phyloP scores from a whole-genome alignment of 139 green algal genomes.

The Chlamydomonas schloesseri region DNA sequence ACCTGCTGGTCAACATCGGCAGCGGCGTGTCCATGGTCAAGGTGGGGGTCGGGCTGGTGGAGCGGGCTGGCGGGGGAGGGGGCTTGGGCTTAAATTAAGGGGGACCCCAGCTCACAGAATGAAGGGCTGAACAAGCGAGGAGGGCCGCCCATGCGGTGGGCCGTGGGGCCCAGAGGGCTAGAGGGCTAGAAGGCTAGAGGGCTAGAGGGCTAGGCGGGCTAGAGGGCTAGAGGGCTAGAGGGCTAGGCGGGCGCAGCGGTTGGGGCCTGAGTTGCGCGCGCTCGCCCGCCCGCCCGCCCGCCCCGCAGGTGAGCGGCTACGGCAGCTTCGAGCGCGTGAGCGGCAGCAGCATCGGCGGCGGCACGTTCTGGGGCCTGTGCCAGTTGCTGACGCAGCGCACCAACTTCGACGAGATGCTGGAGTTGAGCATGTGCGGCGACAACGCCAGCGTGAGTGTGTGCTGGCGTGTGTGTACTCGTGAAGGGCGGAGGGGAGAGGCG shows the following conservation, averaged over 20 bases:
- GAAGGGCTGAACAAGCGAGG: too few relatives aligned
- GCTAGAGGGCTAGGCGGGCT: too few relatives aligned
- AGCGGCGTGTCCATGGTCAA: constrained; percentile 96
- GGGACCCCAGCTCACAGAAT: too few relatives aligned
- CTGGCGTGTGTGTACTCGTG: not conserved
- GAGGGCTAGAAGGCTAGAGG: too few relatives aligned
- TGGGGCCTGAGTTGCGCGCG: too few relatives aligned
- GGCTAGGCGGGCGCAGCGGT: too few relatives aligned
- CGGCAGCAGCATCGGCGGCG: constrained; percentile 96
- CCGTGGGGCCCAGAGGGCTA: too few relatives aligned
- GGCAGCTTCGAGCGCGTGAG: constrained; percentile 86
- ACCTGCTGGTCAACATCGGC: constrained; percentile 99
- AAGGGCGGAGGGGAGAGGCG: not conserved
- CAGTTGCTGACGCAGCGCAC: constrained; percentile 77
- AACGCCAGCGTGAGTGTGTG: constrained; percentile 76
- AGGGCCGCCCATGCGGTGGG: too few relatives aligned
- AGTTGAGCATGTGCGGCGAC: constrained; percentile 89
- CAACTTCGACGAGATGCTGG: constrained; percentile 98
- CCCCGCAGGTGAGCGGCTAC: constrained; percentile 52
- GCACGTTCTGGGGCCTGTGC: constrained; percentile 98
- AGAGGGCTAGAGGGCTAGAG: too few relatives aligned
- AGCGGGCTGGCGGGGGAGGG: not conserved
- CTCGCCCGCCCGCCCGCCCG: too few relatives aligned
- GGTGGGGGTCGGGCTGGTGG: constrained; percentile 58
- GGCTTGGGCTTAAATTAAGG: too few relatives aligned